A percentile compares a stretch with the other conserved stretches of the same genome.
Conservation (phyloP, 2,329 filamentous ascomycete species). For the Cladophialophora yegresii region DNA sequence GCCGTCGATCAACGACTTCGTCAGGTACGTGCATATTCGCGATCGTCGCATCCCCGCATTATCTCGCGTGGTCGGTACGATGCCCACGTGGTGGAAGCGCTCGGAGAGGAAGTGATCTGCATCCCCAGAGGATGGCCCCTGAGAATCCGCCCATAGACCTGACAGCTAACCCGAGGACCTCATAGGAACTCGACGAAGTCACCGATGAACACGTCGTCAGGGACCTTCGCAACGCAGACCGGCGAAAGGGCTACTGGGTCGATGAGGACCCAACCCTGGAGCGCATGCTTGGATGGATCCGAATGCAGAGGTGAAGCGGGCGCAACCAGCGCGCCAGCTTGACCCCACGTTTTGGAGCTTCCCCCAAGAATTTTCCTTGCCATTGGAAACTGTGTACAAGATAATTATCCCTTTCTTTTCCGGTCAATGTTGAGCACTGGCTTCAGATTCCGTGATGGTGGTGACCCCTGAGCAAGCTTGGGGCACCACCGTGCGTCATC, state of each 20-base stretch:
- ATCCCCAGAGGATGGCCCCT: slow-evolving; percentile 1
- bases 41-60: slow-evolving; percentile 19
- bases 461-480: slow-evolving; percentile 3
- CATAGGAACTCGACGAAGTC: slow-evolving; percentile 59
- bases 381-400: not conserved
- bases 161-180: not conserved
- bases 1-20: slow-evolving; percentile 52
- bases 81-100: slow-evolving; percentile 23
- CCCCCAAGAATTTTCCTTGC: not conserved
- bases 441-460: not conserved
- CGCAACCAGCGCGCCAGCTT: not conserved
- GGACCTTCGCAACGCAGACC: slow-evolving; percentile 58
- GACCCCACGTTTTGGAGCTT: not conserved
- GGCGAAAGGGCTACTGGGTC: slow-evolving; percentile 62
- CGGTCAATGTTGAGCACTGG: slow-evolving; percentile 5
- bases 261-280: slow-evolving; percentile 61
- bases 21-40: slow-evolving; percentile 44
- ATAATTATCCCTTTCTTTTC: not conserved
- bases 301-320: slow-evolving; percentile 40
- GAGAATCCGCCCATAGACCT: not conserved
- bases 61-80: slow-evolving; percentile 2
- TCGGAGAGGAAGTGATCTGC: slow-evolving; percentile 31
- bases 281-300: slow-evolving; percentile 52
- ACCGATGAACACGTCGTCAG: slow-evolving; percentile 60
- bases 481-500: not conserved